These are phyloP conservation scores for Lactifluus pinguis DNA, from an alignment of 768 basidiomycete species.

Conservation along the genomic window DNA sequence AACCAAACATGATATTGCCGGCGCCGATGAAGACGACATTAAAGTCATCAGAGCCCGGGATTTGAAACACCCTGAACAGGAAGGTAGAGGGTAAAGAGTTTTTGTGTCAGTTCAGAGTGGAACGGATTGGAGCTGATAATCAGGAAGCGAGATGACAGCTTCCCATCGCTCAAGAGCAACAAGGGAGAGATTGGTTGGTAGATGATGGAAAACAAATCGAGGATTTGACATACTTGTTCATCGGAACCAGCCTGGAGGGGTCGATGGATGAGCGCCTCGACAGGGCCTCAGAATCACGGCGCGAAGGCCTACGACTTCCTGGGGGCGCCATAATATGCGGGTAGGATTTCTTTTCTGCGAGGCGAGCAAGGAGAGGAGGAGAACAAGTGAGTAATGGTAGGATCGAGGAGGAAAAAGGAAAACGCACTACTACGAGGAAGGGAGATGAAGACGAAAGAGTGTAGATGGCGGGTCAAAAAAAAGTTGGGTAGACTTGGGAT, in stretches of 20 bases:
- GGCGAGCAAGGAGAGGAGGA: background rate
- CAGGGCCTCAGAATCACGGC: slow-evolving; percentile 39
- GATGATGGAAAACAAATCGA: background rate
- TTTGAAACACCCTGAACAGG: slow-evolving; percentile 35
- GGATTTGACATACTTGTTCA: slow-evolving; percentile 52
- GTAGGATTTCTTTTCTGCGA: slow-evolving; percentile 10
- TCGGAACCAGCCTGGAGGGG: slow-evolving; percentile 63
- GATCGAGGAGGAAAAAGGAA: background rate
- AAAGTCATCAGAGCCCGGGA: slow-evolving; percentile 64
- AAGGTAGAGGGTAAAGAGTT: background rate
- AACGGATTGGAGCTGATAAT: slow-evolving; percentile 7
- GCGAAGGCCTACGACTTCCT: slow-evolving; percentile 33
- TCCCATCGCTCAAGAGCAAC: background rate
- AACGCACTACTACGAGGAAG: slow-evolving; percentile 11
- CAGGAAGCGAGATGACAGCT: slow-evolving; percentile 4
- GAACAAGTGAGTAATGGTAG: background rate
- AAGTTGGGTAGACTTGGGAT: background rate
- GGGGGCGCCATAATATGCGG: slow-evolving; percentile 28
- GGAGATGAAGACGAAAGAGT: background rate
- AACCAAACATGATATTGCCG: slow-evolving; percentile 97
- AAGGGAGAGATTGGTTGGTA: background rate
- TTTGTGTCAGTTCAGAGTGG: slow-evolving; percentile 13
- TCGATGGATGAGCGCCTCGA: slow-evolving; percentile 71
- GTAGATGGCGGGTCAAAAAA: slow-evolving; percentile 1
- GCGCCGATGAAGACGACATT: slow-evolving; percentile 94